Percentiles rank a stretch among this genome's conserved stretches.
Conservation (phyloP, 306 rosid genomes). For the Acacia crassicarpa region DNA sequence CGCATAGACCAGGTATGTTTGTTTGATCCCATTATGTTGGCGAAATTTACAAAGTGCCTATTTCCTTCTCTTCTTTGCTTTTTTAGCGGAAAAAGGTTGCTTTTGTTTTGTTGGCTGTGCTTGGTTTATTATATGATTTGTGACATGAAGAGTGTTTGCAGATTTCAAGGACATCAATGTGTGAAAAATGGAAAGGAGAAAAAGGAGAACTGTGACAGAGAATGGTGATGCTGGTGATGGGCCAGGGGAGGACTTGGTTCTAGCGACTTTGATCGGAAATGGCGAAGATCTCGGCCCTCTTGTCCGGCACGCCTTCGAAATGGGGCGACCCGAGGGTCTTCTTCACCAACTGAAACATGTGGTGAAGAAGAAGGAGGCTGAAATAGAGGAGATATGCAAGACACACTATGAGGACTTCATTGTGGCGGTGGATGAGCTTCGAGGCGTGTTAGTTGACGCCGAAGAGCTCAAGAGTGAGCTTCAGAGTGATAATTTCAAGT, state of each 20-base stretch:
- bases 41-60: background rate
- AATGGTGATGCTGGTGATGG: constrained; percentile 53
- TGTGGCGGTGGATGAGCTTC: constrained; percentile 93
- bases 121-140: background rate
- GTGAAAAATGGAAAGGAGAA: constrained; percentile 51
- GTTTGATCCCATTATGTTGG: background rate
- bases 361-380: constrained; percentile 84
- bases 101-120: background rate
- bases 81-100: background rate
- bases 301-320: constrained; percentile 91
- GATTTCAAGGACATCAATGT: constrained; percentile 27
- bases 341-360: constrained; percentile 78
- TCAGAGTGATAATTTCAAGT: constrained; percentile 79
- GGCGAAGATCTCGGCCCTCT: constrained; percentile 89
- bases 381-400: constrained; percentile 96
- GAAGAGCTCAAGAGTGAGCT: constrained; percentile 94
- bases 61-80: too few species aligned
- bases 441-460: constrained; percentile 90
- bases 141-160: constrained; percentile 25
- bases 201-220: constrained; percentile 55
- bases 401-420: constrained; percentile 97
- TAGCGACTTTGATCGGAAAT: constrained; percentile 77
- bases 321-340: constrained; percentile 78
- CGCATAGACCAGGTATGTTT: background rate
- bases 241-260: constrained; percentile 75